Evolutionary conservation across 257 asterid genomes (phyloP), one percentile per base, ranked within the genome.

Genomic region (Solanum chilense): DNA sequence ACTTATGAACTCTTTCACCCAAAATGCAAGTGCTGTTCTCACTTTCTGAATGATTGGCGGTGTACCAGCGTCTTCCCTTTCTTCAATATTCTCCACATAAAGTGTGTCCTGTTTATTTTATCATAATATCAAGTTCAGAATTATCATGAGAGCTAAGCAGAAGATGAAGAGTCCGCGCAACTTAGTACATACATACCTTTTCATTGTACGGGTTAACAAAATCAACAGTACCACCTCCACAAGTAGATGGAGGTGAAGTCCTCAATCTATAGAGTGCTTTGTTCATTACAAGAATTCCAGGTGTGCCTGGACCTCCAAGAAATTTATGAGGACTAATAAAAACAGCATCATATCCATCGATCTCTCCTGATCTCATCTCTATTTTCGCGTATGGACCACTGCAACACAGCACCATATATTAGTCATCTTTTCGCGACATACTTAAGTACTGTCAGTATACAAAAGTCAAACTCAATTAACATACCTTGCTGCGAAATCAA

Each of bases 11-110:
- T 93, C 95, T 58, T 92, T 93, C 18, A 90, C 78, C 91, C 93
- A 87, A 64, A 93, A 93, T 37, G 94, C 90, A 35, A 91, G 27
- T 21, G 92, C 94, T 47, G 93, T 93, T 91, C 95, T 89, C 76
- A 90, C 84, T 89, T 89, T 92, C 88, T 87, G 92, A 39, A 92
- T 92, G 76, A 90, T 93, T 85, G 81, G 89, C 23, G 95, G 95
- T 12, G 93, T 93, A 69, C 95, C 94, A 1, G 94, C 95, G 13
- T 92, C 95, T 82, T 93, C 95, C 85, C 94, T 90, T 80, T 93
- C 94, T 85, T 92, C 94, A 84, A 93, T 87, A 66, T 76, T 80
- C 42, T 91, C 91, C 16, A 87, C 71, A 35, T 93, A 92, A 23
- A 93, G 49, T 6, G 95, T 93, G 85, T 92, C 93, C 94, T 92